A percentile compares a stretch with the other conserved stretches of the same genome.
Conservation (phyloP, 768 basidiomycete species). For the Pleurotus tuber-regium region DNA sequence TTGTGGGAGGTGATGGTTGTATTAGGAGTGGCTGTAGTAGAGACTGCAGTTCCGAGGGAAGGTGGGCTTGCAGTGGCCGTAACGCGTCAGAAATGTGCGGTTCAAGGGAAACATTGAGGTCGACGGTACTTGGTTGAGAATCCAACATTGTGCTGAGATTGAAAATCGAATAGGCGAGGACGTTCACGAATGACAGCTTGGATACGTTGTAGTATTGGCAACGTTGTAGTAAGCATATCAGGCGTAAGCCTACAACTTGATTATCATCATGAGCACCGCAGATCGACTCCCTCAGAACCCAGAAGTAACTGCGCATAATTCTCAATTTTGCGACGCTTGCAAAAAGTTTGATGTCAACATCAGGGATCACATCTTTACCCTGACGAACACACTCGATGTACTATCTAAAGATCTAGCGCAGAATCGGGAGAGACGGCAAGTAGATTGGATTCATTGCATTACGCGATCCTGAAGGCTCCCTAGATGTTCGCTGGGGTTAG, state of each 20-base stretch:
- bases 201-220: too few species aligned
- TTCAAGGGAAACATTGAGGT: constrained; percentile 67
- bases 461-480: not conserved
- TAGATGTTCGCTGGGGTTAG: constrained; percentile 33
- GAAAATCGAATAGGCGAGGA: too few species aligned
- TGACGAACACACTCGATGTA: constrained; percentile 44
- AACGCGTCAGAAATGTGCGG: constrained; percentile 55
- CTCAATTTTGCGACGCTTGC: constrained; percentile 41
- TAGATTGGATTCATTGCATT: not conserved
- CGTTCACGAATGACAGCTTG: not conserved
- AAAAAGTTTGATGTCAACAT: constrained; percentile 38
- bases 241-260: too few species aligned
- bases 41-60: constrained; percentile 43
- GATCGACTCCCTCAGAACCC: not conserved
- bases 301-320: constrained; percentile 20
- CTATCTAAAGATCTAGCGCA: constrained; percentile 51
- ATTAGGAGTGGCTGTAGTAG: constrained; percentile 40
- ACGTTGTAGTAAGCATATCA: too few species aligned
- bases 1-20: constrained; percentile 36
- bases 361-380: constrained; percentile 25
- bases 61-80: constrained; percentile 36
- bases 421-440: constrained; percentile 38
- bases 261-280: not conserved
- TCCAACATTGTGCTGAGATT: not conserved
- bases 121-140: too few species aligned